These are phyloP conservation scores for Calocera viscosa DNA, from an alignment of 768 basidiomycete species.

Conservation along the genomic window DNA sequence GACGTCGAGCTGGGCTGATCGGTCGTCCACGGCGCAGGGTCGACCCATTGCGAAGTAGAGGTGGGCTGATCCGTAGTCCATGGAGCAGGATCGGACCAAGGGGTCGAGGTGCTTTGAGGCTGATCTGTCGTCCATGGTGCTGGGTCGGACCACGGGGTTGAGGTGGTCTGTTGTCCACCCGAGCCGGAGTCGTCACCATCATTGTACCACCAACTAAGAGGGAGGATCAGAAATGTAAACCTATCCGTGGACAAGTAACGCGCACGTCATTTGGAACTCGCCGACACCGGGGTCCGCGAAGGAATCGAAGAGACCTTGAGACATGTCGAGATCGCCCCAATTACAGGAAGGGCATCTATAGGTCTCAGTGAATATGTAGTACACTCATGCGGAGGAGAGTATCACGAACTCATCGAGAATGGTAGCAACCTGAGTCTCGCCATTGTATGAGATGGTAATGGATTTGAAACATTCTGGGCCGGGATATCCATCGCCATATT, in stretches of 20 bases:
- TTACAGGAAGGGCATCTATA: neutral
- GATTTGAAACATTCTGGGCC: constrained; percentile 49
- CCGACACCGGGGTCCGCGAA: constrained; percentile 7
- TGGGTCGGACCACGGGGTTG: neutral
- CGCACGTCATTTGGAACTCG: constrained; percentile 13
- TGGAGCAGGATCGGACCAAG: constrained; percentile 2
- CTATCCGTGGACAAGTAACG: neutral
- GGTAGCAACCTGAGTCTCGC: constrained; percentile 44
- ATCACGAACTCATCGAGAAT: constrained; percentile 41
- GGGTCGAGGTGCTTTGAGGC: neutral
- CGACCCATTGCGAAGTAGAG: neutral
- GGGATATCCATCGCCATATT: constrained; percentile 51
- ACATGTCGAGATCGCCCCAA: constrained; percentile 8
- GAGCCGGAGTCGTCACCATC: neutral
- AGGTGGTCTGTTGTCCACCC: neutral
- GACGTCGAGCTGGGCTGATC: neutral
- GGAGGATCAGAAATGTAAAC: neutral
- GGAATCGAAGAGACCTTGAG: neutral
- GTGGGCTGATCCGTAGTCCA: neutral
- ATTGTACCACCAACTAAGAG: neutral
- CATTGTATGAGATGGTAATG: constrained; percentile 50
- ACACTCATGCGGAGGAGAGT: neutral
- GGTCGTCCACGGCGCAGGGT: neutral
- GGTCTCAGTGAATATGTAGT: neutral
- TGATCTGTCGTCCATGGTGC: neutral